A percentile compares a stretch with the other conserved stretches of the same genome.
These are phyloP conservation scores for Cardamine occulta DNA, from an alignment of 345 rosid genomes.

Conservation along the genomic window DNA sequence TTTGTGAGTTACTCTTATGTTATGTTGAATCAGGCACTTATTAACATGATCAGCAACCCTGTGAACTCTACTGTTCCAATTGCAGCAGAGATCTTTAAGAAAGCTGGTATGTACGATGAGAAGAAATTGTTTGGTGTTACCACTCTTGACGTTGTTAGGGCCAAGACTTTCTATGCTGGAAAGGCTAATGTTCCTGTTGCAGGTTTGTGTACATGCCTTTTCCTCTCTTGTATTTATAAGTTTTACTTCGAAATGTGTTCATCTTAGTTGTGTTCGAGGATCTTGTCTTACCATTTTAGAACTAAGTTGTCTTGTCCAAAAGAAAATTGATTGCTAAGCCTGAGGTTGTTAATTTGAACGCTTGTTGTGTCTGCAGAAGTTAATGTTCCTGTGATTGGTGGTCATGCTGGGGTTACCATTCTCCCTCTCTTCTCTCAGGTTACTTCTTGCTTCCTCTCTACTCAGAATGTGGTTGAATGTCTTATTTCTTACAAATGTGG, in stretches of 20 bases:
- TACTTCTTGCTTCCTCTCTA: constrained; percentile 26
- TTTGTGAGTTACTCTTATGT: not conserved
- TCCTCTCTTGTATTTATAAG: not conserved
- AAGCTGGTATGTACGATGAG: constrained; percentile 70
- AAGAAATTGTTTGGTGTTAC: constrained; percentile 75
- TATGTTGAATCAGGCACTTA: constrained; percentile 51
- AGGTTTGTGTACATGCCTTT: constrained; percentile 20
- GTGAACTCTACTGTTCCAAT: constrained; percentile 83
- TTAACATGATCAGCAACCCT: constrained; percentile 80
- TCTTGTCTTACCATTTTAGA: not conserved
- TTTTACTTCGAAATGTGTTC: not conserved
- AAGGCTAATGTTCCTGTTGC: constrained; percentile 52
- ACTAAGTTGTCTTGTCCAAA: not conserved
- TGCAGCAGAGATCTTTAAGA: constrained; percentile 79
- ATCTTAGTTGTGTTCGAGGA: not conserved
- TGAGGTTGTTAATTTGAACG: constrained; percentile 4
- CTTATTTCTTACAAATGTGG: not conserved
- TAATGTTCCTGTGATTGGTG: constrained; percentile 83
- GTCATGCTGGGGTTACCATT: constrained; percentile 84
- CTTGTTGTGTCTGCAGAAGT: constrained; percentile 53
- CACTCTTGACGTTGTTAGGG: constrained; percentile 77
- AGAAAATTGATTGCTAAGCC: not conserved
- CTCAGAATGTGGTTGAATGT: not conserved
- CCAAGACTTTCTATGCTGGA: constrained; percentile 75
- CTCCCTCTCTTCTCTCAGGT: constrained; percentile 88